A percentile compares a stretch with the other conserved stretches of the same genome.
These are phyloP conservation scores for Aspergillus taichungensis DNA, from an alignment of 495 filamentous ascomycete genomes.

Conservation along the genomic window DNA sequence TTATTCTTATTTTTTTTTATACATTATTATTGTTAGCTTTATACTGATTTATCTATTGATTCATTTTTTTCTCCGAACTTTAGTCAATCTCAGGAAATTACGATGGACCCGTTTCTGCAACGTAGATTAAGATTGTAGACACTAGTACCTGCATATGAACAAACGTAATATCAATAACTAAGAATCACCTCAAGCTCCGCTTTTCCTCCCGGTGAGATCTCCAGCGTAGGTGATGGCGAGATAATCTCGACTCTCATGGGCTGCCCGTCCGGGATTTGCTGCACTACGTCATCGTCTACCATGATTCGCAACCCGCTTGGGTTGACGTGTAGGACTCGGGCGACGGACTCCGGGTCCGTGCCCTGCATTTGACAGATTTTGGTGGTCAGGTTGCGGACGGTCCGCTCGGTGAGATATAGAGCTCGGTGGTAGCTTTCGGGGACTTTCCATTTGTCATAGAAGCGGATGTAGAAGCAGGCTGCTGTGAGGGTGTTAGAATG, in stretches of 20 bases:
- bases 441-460: slow-evolving; percentile 34
- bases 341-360: slow-evolving; percentile 54
- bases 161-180: no score
- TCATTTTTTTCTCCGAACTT: no score
- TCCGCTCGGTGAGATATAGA: slow-evolving; percentile 65
- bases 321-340: slow-evolving; percentile 55
- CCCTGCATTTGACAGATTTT: slow-evolving; percentile 60
- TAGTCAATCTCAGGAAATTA: no score
- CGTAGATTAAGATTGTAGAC: no score
- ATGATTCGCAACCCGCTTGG: slow-evolving; percentile 61
- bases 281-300: slow-evolving; percentile 74
- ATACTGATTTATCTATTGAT: no score
- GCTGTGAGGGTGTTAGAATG: slow-evolving; percentile 27
- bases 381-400: slow-evolving; percentile 51
- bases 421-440: slow-evolving; percentile 61
- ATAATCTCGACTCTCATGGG: slow-evolving; percentile 58
- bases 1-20: no score
- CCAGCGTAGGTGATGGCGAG: neutral
- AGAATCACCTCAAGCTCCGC: no score
- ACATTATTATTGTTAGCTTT: no score
- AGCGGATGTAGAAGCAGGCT: slow-evolving; percentile 72
- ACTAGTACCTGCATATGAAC: no score
- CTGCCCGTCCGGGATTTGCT: slow-evolving; percentile 68
- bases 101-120: no score
- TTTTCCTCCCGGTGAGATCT: no score